These are phyloP conservation scores for Chiua virens DNA, from an alignment of 768 basidiomycete genomes.

Conservation along the genomic window DNA sequence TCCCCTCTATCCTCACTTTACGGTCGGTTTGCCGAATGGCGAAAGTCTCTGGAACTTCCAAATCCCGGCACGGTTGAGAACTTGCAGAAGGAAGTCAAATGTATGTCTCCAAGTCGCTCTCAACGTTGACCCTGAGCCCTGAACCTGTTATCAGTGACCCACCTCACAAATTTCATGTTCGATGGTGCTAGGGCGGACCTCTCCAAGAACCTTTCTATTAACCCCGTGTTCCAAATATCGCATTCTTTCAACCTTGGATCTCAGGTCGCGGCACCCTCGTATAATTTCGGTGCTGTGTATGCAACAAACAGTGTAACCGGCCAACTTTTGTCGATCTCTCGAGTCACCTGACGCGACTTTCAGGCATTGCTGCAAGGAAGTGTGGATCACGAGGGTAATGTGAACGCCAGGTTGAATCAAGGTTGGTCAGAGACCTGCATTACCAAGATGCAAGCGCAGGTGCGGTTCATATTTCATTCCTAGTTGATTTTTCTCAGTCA, in stretches of 20 bases:
- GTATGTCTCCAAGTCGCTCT: constrained; percentile 43
- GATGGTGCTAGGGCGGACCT: constrained; percentile 97
- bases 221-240: constrained; percentile 97
- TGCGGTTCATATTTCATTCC: constrained; percentile 34
- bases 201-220: constrained; percentile 87
- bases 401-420: constrained; percentile 86
- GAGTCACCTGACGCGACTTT: constrained; percentile 15
- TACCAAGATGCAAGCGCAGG: constrained; percentile 88
- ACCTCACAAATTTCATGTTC: constrained; percentile 92
- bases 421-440: constrained; percentile 78
- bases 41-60: constrained; percentile 75
- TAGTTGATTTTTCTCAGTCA: background rate
- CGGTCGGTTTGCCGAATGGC: constrained; percentile 77
- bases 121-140: background rate
- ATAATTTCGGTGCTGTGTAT: constrained; percentile 94
- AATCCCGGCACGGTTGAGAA: constrained; percentile 95
- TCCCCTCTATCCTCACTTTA: constrained; percentile 67
- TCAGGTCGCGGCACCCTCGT: constrained; percentile 78
- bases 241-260: constrained; percentile 94
- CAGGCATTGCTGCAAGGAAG: constrained; percentile 92
- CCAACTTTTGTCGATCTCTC: constrained; percentile 10
- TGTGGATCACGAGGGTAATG: constrained; percentile 90
- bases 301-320: constrained; percentile 71
- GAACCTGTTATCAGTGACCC: constrained; percentile 60
- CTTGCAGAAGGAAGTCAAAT: constrained; percentile 88